Percentiles rank a stretch among this genome's conserved stretches.
These are phyloP conservation scores for Cupressus sempervirens DNA, from an alignment of 75 land plant species.

Conservation along the genomic window DNA sequence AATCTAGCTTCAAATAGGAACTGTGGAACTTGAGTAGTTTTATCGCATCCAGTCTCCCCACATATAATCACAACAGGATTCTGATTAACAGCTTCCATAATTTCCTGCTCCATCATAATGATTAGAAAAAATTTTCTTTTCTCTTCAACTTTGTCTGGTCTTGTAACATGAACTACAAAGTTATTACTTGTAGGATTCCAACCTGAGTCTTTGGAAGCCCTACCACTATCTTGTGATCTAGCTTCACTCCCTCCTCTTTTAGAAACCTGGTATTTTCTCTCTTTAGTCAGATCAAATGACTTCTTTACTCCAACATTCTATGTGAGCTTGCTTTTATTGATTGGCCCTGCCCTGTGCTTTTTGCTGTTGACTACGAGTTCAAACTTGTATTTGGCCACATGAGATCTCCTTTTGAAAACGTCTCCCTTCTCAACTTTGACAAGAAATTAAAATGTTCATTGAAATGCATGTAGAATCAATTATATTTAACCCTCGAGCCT, in stretches of 20 bases:
- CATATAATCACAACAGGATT: slow-evolving; percentile 75
- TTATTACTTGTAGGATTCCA: neutral
- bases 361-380: too few relatives aligned
- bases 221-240: slow-evolving; percentile 5
- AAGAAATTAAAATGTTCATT: too few relatives aligned
- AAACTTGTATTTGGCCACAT: too few relatives aligned
- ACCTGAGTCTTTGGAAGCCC: neutral
- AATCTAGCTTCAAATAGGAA: neutral
- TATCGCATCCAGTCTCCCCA: slow-evolving; percentile 99
- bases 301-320: neutral
- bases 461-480: too few relatives aligned
- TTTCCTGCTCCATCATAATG: slow-evolving; percentile 99
- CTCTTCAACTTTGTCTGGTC: slow-evolving; percentile 73
- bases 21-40: slow-evolving; percentile 99
- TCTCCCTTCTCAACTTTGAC: too few relatives aligned
- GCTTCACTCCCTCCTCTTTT: neutral
- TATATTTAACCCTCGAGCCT: too few relatives aligned
- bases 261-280: neutral
- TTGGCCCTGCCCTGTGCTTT: too few relatives aligned
- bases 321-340: too few relatives aligned
- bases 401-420: too few relatives aligned
- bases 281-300: neutral
- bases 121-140: slow-evolving; percentile 78
- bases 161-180: slow-evolving; percentile 59
- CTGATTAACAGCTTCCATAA: slow-evolving; percentile 92